Evolutionary conservation across 2,329 filamentous ascomycete genomes (phyloP).

Genomic region (Ophiostoma quercus): DNA sequence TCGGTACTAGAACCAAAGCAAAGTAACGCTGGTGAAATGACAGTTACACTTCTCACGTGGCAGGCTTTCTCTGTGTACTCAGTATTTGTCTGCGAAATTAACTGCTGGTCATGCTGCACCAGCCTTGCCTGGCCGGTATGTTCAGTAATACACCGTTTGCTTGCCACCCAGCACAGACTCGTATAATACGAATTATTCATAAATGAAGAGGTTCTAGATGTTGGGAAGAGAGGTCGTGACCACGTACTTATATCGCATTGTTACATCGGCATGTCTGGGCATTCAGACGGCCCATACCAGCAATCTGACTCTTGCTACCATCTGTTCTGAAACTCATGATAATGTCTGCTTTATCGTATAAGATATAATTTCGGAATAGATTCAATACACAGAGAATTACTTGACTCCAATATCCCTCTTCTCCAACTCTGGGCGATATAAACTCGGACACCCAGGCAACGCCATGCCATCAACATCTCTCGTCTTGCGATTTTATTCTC

Average conservation of each 20-base stretch:
- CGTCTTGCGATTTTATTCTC: not conserved
- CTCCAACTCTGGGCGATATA: not conserved
- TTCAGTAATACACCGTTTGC: too few relatives aligned
- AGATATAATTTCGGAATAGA: not conserved
- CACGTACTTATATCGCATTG: not conserved
- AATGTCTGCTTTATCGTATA: not conserved
- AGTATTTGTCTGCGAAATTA: not conserved
- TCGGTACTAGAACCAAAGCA: not conserved
- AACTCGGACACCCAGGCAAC: not conserved
- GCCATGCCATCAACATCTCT: not conserved
- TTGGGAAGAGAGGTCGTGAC: not conserved
- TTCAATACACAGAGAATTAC: too few relatives aligned
- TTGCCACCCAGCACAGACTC: too few relatives aligned
- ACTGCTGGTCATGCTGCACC: too few relatives aligned
- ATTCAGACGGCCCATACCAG: not conserved
- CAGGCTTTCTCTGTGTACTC: too few relatives aligned
- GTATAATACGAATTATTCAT: too few relatives aligned
- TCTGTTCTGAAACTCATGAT: too few relatives aligned
- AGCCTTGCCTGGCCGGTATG: too few relatives aligned
- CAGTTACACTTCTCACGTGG: not conserved
- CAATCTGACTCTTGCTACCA: not conserved
- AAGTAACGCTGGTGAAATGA: not conserved
- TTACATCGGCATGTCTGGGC: not conserved
- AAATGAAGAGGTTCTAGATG: not conserved
- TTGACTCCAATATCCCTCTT: not conserved